phyloP scores from a whole-genome alignment of 176 grass and related monocot genomes.

The Raddia guianensis region DNA sequence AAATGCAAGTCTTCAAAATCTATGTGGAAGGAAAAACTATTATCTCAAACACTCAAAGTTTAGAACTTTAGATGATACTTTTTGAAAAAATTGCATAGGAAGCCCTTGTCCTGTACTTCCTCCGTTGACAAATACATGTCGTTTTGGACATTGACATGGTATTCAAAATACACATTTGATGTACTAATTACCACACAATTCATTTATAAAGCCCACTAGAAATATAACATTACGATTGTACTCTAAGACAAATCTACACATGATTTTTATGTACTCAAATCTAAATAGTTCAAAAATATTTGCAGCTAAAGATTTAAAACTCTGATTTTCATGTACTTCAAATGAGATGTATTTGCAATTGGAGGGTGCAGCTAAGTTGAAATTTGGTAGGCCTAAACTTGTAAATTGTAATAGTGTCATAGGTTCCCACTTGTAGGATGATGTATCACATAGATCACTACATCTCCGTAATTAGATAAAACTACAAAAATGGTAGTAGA shows the following conservation, averaged over 20 bases:
- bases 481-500: neutral
- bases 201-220: too few species aligned
- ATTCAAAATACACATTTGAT: too few species aligned
- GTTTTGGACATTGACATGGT: too few species aligned
- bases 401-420: neutral
- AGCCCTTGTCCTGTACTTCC: neutral
- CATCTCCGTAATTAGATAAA: slow-evolving; percentile 2
- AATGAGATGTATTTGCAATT: too few species aligned
- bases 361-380: neutral
- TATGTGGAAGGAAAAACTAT: neutral
- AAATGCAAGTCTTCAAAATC: neutral
- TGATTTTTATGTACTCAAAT: too few species aligned
- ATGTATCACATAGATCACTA: neutral
- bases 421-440: neutral
- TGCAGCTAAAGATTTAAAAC: too few species aligned
- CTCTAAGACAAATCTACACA: too few species aligned
- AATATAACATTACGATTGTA: too few species aligned
- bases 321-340: too few species aligned
- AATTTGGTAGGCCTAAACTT: neutral
- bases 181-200: too few species aligned
- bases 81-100: neutral
- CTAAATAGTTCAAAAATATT: too few species aligned
- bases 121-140: too few species aligned
- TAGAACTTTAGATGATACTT: neutral
- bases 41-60: neutral